Evolutionary conservation across 2,329 filamentous ascomycete genomes (phyloP).

Genomic region (Pseudovirgaria hyperparasitica): DNA sequence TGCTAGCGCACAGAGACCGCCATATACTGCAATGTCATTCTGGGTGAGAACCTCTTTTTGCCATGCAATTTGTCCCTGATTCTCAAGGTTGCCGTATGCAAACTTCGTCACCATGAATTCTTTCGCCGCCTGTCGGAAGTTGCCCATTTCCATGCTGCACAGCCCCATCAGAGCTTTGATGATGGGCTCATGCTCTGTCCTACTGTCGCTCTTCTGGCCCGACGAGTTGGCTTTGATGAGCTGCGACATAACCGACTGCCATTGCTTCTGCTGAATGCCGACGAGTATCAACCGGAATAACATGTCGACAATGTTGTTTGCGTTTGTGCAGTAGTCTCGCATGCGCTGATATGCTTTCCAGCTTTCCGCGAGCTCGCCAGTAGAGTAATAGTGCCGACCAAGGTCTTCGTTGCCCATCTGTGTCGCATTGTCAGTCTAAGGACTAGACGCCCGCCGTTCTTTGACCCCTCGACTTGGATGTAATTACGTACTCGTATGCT

Average conservation of each 20-base stretch:
- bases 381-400: conserved; percentile 68
- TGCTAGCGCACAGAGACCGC: conserved; percentile 77
- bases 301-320: conserved; percentile 74
- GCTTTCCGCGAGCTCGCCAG: conserved; percentile 60
- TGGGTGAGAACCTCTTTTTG: conserved; percentile 63
- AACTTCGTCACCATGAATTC: conserved; percentile 55
- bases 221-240: conserved; percentile 43
- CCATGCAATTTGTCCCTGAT: conserved; percentile 36
- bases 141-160: conserved; percentile 42
- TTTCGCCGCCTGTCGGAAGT: conserved; percentile 55
- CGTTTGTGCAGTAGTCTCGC: conserved; percentile 78
- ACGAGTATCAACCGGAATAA: conserved; percentile 66
- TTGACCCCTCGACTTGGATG: background rate
- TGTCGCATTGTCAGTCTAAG: conserved; percentile 2
- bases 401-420: conserved; percentile 94
- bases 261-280: conserved; percentile 64
- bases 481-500: conserved; percentile 63
- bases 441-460: no score
- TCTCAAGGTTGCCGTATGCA: conserved; percentile 26
- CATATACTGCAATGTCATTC: conserved; percentile 88
- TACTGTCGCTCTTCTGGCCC: conserved; percentile 44
- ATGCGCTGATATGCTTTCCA: conserved; percentile 72
- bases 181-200: conserved; percentile 48
- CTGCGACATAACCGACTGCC: conserved; percentile 53
- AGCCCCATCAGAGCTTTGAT: conserved; percentile 50